phyloP scores from a whole-genome alignment of 1,284 basidiomycete genomes.

The Cryptococcus sp. region DNA sequence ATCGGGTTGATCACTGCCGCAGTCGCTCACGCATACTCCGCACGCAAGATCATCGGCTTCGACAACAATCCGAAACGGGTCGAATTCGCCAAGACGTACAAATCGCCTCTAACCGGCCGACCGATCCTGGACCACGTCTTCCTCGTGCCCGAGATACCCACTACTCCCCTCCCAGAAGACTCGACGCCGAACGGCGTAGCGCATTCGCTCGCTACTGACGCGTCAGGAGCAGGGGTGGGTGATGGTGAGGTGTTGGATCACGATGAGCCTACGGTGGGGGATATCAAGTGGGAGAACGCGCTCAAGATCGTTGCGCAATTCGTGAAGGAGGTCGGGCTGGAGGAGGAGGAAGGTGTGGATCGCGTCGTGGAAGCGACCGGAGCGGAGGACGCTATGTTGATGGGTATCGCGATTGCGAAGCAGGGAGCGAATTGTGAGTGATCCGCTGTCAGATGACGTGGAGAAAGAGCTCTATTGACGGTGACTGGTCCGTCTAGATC shows the following conservation, averaged over 20 bases:
- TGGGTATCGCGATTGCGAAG: slow-evolving; percentile 62
- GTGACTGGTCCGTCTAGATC: slow-evolving; percentile 26
- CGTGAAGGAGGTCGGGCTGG: slow-evolving; percentile 34
- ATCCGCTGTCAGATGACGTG: too few species aligned
- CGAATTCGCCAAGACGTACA: slow-evolving; percentile 78
- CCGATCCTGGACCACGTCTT: slow-evolving; percentile 49
- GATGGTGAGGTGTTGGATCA: slow-evolving; percentile 30
- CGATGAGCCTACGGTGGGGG: slow-evolving; percentile 35
- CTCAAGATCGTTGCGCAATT: slow-evolving; percentile 33
- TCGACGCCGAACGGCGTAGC: neutral
- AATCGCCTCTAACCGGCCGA: slow-evolving; percentile 41
- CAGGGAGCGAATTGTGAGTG: slow-evolving; percentile 58
- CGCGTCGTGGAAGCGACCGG: slow-evolving; percentile 65
- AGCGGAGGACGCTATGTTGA: slow-evolving; percentile 64
- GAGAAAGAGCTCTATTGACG: neutral
- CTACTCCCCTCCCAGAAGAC: slow-evolving; percentile 1
- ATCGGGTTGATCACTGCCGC: slow-evolving; percentile 56
- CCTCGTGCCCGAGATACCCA: slow-evolving; percentile 31
- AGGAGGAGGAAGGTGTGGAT: slow-evolving; percentile 59
- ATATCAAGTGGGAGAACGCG: slow-evolving; percentile 46
- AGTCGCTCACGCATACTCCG: slow-evolving; percentile 57
- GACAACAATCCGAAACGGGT: slow-evolving; percentile 80
- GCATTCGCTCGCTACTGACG: slow-evolving; percentile 14
- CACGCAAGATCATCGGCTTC: slow-evolving; percentile 47
- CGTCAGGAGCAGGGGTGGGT: slow-evolving; percentile 24